Base-by-base conservation (phyloP, 345 rosid genomes). In the Odontarrhena argentea region DNA sequence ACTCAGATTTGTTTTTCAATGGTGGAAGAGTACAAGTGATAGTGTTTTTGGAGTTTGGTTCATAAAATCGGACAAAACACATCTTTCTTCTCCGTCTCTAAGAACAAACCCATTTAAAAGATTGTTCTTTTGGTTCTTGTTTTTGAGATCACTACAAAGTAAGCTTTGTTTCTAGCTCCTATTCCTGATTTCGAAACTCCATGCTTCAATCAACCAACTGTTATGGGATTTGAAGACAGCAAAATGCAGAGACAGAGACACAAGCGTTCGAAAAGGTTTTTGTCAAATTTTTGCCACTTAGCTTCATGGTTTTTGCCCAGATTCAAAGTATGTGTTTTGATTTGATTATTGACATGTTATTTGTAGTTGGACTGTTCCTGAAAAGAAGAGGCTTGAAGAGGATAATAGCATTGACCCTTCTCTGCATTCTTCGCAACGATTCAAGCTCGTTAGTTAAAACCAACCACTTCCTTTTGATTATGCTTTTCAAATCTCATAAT, bases 201-300 rank as follows among this genome's bases (percentile, higher is more conserved):
- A 35, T 35, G 18, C 15, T 55, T 34, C 25, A 53, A 4, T 32
- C 14, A 55, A 44, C 32, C 26, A 52, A 12, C 4, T 51, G 13
- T 13, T 35, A 85, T 76, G 83, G 81, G 82, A 59, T 72, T 82
- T 78, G 86, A 74, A 71, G 83, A 72, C 58, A 67, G 68, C 68
- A 80, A 79, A 78, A 80, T 81, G 79, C 63, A 78, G 78, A 68
- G 40, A 44, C 54, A 80, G 8, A 68, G 74, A 73, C 97, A 94
- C 80, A 87, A 78, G 67, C 95, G 97, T 79, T 87, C 96, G 6
- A 86, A 88, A 83, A 94, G 99, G 99, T 18, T 94, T 94, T 75
- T 60, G 75, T 43, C 62, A 58, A 50, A 46, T 77, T 79, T 60
- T 53, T 73, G 60, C 49, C 65, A 50, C 25, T 59, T 7, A 32